Evolutionary conservation across 169 alveolate genomes (phyloP).

Genomic region (Babesia ovata): DNA sequence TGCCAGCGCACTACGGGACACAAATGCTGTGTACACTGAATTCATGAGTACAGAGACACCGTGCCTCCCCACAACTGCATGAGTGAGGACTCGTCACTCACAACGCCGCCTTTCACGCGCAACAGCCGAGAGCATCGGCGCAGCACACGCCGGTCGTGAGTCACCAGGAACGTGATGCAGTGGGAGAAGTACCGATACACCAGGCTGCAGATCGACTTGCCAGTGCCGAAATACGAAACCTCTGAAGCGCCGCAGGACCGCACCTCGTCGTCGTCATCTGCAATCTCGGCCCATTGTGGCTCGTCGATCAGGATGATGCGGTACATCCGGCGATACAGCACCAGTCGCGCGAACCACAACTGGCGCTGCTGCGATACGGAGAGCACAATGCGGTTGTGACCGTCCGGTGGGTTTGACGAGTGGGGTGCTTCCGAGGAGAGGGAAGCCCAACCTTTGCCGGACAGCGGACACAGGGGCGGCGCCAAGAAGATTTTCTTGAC

Average conservation of each 20-base stretch:
- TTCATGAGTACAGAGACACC: no score
- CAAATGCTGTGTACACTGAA: no score
- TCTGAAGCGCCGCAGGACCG: not conserved
- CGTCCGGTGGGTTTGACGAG: not conserved
- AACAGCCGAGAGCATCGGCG: conserved; percentile 17
- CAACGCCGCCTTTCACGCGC: conserved; percentile 25
- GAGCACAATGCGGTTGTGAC: not conserved
- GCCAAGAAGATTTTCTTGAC: conserved; percentile 4
- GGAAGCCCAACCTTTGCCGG: not conserved
- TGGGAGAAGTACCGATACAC: conserved; percentile 41
- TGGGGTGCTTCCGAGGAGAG: not conserved
- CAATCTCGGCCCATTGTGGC: conserved; percentile 65
- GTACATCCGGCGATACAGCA: conserved; percentile 71
- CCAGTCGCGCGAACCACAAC: conserved; percentile 73
- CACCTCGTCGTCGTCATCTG: not conserved
- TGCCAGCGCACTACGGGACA: no score
- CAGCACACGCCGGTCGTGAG: conserved; percentile 12
- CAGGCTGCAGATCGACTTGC: conserved; percentile 31
- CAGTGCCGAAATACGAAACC: not conserved
- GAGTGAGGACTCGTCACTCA: conserved; percentile 10
- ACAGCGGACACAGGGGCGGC: conserved; percentile 6
- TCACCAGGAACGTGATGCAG: conserved; percentile 41
- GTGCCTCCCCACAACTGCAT: not conserved
- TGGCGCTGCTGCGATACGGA: conserved; percentile 68
- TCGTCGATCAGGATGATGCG: conserved; percentile 80